A percentile compares a stretch with the other conserved stretches of the same genome.
Evolutionary conservation across 2,329 filamentous ascomycete genomes (phyloP).

Genomic region (Colletotrichum limetticola): DNA sequence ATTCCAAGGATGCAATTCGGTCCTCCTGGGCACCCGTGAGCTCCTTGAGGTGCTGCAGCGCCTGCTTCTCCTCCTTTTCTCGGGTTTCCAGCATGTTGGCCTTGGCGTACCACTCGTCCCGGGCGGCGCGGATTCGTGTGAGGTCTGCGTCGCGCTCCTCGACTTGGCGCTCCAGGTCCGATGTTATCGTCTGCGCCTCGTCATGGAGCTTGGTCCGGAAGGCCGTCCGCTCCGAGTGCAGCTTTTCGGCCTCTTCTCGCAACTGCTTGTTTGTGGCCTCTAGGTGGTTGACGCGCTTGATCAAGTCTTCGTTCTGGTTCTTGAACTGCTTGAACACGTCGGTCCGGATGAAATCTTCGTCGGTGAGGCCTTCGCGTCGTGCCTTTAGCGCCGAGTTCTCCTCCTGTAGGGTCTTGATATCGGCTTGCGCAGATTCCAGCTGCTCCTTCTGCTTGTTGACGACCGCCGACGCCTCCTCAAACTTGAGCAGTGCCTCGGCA

Average conservation of each 20-base stretch:
- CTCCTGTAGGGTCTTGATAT: conserved; percentile 79
- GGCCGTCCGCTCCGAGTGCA: conserved; percentile 84
- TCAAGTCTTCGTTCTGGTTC: conserved; percentile 89
- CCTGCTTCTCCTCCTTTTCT: conserved; percentile 79
- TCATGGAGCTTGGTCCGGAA: conserved; percentile 85
- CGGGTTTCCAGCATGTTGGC: conserved; percentile 81
- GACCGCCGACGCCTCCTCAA: conserved; percentile 81
- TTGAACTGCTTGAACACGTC: conserved; percentile 95
- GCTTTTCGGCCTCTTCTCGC: conserved; percentile 84
- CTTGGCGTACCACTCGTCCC: conserved; percentile 89
- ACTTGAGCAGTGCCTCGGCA: conserved; percentile 78
- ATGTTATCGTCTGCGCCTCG: conserved; percentile 77
- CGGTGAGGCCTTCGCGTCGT: conserved; percentile 77
- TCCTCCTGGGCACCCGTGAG: conserved; percentile 82
- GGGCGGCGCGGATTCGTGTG: conserved; percentile 81
- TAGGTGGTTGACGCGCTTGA: conserved; percentile 90
- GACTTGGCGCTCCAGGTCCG: conserved; percentile 85
- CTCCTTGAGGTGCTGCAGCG: conserved; percentile 81
- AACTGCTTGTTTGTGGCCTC: conserved; percentile 89
- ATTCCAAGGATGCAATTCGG: conserved; percentile 83
- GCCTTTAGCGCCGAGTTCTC: conserved; percentile 81
- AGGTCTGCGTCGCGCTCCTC: conserved; percentile 86
- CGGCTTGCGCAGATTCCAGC: conserved; percentile 79
- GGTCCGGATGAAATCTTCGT: conserved; percentile 93
- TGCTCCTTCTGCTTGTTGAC: conserved; percentile 90